Evolutionary conservation across 164 flowering plant genomes (phyloP), one percentile per base, ranked within the genome.

Genomic region (Stephania cephalantha): DNA sequence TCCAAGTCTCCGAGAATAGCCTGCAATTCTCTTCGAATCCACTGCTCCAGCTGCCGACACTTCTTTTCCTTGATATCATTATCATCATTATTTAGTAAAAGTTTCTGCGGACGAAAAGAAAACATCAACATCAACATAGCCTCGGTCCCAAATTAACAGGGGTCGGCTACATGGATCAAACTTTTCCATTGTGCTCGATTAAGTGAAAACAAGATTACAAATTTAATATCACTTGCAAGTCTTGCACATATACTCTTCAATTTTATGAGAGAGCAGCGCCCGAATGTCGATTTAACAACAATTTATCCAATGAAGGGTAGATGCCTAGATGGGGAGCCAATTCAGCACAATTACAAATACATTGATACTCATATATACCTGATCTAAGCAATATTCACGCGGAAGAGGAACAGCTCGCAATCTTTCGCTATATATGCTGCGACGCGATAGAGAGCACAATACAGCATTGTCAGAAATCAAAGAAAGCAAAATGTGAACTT

Each of bases 11-110:
- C 86, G 70, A 91, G 90, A 52, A 93, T 76, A 20, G 92, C 94
- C 73, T 84, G 83, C 73, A 90, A 78, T 84, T 93, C 97, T 83
- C 97, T 90, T 29, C 30, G 73, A 70, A 93, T 86, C 97, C 97
- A 93, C 71, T 94, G 93, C 70, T 87, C 91, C 72, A 93, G 78
- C 70, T 85, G 84, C 79, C 73, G 82, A 66, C 79, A 72, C 42
- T 88, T 73, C 72, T 75, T 78, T 74, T 84, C 87, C 78, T 74
- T 81, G 18, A 46, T 67, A 46, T 71, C 72, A 35, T 44, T 74
- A 74, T 78, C 69, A 46, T 71, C 71, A 29, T 44, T 74, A 74
- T 78, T 83, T 74, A 75, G n/a, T 58, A 69, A 22, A 2, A 71
- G 66, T 71, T 73, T 78, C 91, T 91, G 84, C 68, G 76, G 70